Evolutionary conservation across 1,139 yeast genomes (phyloP), one percentile per base, ranked within the genome.

Genomic region (Suhomyces ambrosiae): DNA sequence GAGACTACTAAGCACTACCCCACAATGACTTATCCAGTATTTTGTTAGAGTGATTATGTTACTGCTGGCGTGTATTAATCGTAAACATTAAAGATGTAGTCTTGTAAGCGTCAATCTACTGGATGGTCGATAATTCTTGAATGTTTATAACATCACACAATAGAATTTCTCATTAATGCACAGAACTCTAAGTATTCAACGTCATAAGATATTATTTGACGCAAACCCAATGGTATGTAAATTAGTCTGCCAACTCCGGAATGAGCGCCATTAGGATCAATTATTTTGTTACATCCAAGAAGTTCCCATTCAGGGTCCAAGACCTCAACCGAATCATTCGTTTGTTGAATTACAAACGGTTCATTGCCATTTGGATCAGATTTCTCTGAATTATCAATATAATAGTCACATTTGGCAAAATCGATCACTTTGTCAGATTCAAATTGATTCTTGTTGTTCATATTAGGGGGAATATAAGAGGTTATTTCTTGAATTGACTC

Each of bases 401-500:
- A 79, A 49, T 72, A 84, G 41, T 79, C 75, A 59, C 94, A 85
- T 11, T 61, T 47, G 0, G 55, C 59, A 23, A 76, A 60, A 1
- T 65, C 58, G 6, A 66, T 55, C 2, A 82, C 55, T 44, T 80
- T 80, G n/a, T 70, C 71, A 1, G 61, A 56, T 30, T 81, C 83
- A 50, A 76, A 86, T 30, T 61, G 41, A 52, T 89, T 88, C 46
- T 70, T 66, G 49, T 86, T 83, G 56, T 89, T 89, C 89, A 86
- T 86, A 10, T 81, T 79, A 0, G 48, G 35, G 1, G 95, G 92
- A 2, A 73, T 52, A 3, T 43, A 42, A 5, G 80, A 70, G 0
- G 76, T 63, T 12, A 58, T 54, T 27, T 48, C 54, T 24, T 49
- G 57, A 10, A 49, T 47, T 8, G 48, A 34, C 3, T 44, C 38